Conservation (phyloP, 495 filamentous ascomycete genomes). For the Lasiosphaeria hispida region DNA sequence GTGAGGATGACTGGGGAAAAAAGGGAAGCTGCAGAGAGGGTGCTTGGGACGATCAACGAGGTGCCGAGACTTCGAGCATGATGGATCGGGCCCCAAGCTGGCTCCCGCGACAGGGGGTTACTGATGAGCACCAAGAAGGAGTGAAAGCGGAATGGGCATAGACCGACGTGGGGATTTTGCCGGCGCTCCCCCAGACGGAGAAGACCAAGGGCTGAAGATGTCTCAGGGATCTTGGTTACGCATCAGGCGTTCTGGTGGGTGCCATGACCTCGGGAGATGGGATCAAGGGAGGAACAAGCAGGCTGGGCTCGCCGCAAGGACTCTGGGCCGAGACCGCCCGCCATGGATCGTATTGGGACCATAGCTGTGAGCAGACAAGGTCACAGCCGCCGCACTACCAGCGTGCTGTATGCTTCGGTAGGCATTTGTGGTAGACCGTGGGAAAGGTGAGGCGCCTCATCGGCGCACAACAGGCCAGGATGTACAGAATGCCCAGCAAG, state of each 20-base stretch:
- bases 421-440: conserved; percentile 9
- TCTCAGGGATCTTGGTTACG: conserved; percentile 19
- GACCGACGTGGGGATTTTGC: conserved; percentile 22
- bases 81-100: conserved; percentile 23
- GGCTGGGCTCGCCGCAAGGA: not conserved
- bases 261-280: conserved; percentile 12
- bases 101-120: conserved; percentile 22
- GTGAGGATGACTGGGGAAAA: conserved; percentile 5
- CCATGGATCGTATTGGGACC: conserved; percentile 10
- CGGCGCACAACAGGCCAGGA: conserved; percentile 18
- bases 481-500: not conserved
- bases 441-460: conserved; percentile 18
- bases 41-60: conserved; percentile 21
- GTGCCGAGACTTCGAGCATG: conserved; percentile 26
- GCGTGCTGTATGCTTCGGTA: conserved; percentile 9
- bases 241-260: conserved; percentile 11
- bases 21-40: conserved; percentile 31
- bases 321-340: conserved; percentile 1
- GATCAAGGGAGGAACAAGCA: not conserved
- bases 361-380: conserved; percentile 7
- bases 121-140: conserved; percentile 8
- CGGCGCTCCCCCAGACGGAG: conserved; percentile 17
- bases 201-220: conserved; percentile 22
- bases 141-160: conserved; percentile 10
- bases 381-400: not conserved